Evolutionary conservation across 306 rosid species (phyloP).

Genomic region (Prunus fruticosa): DNA sequence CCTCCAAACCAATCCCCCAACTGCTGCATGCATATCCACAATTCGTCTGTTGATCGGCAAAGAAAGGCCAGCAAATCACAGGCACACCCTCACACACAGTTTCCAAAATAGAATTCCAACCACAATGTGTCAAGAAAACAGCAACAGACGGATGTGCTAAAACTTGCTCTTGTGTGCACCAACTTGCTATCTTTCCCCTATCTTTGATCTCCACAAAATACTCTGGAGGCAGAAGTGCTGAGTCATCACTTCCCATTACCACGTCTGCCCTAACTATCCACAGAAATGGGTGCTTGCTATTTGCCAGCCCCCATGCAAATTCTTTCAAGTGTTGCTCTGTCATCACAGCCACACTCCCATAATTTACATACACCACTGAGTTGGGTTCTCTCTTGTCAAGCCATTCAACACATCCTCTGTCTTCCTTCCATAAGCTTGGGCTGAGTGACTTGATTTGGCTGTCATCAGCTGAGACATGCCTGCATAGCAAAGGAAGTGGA

Average conservation of each 20-base stretch:
- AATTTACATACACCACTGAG: slow-evolving; percentile 43
- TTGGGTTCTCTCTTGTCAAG: slow-evolving; percentile 25
- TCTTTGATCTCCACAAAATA: slow-evolving; percentile 31
- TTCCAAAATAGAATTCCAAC: slow-evolving; percentile 49
- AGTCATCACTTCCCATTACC: slow-evolving; percentile 23
- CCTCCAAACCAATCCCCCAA: slow-evolving; percentile 46
- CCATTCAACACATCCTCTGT: slow-evolving; percentile 33
- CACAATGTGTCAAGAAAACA: slow-evolving; percentile 45
- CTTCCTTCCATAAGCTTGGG: slow-evolving; percentile 43
- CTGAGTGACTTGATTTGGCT: slow-evolving; percentile 13
- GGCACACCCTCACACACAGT: slow-evolving; percentile 36
- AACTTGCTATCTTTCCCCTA: slow-evolving; percentile 35
- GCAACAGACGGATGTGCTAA: slow-evolving; percentile 39
- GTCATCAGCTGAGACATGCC: slow-evolving; percentile 19
- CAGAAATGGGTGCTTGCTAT: slow-evolving; percentile 33
- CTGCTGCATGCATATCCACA: slow-evolving; percentile 35
- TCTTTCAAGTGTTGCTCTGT: slow-evolving; percentile 32
- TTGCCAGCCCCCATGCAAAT: slow-evolving; percentile 52
- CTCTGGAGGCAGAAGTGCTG: slow-evolving; percentile 19
- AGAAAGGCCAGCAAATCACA: slow-evolving; percentile 50
- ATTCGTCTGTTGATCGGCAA: slow-evolving; percentile 47
- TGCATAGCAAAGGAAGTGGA: slow-evolving; percentile 16
- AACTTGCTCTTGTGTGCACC: slow-evolving; percentile 45
- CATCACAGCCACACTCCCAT: slow-evolving; percentile 36
- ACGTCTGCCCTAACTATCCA: slow-evolving; percentile 48